These are phyloP conservation scores for Cladophialophora exuberans DNA, from an alignment of 2,329 filamentous ascomycete species.

Conservation along the genomic window DNA sequence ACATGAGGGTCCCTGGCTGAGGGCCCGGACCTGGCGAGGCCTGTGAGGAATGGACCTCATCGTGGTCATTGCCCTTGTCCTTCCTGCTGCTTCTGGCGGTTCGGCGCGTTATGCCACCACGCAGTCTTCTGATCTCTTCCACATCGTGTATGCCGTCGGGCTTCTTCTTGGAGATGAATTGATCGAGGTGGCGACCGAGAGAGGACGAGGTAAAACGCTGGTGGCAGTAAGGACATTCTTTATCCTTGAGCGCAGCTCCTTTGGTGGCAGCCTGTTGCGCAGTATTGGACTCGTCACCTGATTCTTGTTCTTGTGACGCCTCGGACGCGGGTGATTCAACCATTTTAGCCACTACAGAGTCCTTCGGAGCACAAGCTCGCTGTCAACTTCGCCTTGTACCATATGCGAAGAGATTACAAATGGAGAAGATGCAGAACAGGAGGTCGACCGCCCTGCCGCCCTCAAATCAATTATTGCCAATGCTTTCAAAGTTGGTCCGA, in stretches of 20 bases:
- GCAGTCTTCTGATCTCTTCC: constrained; percentile 80
- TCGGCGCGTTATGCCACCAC: constrained; percentile 82
- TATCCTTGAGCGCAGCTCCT: constrained; percentile 70
- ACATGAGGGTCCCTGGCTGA: constrained; percentile 9
- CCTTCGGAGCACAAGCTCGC: background rate
- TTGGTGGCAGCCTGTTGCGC: constrained; percentile 20
- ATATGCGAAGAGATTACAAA: constrained; percentile 9
- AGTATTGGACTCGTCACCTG: constrained; percentile 21
- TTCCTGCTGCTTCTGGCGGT: constrained; percentile 71
- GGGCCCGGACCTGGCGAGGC: constrained; percentile 16
- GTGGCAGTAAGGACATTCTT: constrained; percentile 82
- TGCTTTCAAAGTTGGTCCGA: constrained; percentile 11
- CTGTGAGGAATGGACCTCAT: constrained; percentile 47
- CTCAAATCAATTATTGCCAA: constrained; percentile 4
- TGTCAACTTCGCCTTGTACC: background rate
- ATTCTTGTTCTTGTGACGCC: constrained; percentile 28
- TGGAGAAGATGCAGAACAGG: background rate
- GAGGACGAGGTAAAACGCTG: constrained; percentile 93
- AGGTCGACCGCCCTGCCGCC: background rate
- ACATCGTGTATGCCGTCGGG: constrained; percentile 91
- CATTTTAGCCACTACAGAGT: constrained; percentile 13
- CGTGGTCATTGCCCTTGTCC: constrained; percentile 65
- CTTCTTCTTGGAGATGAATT: constrained; percentile 93
- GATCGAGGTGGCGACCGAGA: constrained; percentile 87
- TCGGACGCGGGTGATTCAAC: constrained; percentile 27